Conservation (phyloP, 2,329 filamentous ascomycete genomes). For the Cladosporium colombiae region DNA sequence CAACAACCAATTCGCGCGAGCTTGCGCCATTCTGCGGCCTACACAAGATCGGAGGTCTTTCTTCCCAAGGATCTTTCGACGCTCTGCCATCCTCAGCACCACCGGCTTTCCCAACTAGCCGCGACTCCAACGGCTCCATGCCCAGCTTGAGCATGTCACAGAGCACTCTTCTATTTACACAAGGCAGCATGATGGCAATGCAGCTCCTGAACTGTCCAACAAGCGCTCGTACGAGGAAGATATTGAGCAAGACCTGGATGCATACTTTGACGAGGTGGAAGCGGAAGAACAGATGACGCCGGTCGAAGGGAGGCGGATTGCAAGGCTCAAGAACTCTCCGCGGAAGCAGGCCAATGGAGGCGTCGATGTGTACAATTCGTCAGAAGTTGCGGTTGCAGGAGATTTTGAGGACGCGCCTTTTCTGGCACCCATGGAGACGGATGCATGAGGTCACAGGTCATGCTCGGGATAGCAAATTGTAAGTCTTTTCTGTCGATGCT, state of each 20-base stretch:
- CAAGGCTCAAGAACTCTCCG: conserved; percentile 34
- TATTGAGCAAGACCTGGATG: conserved; percentile 39
- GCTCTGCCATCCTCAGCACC: conserved; percentile 31
- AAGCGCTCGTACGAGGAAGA: conserved; percentile 41
- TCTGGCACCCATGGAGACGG: conserved; percentile 35
- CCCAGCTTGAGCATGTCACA: conserved; percentile 38
- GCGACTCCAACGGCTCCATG: conserved; percentile 27
- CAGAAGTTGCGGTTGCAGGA: conserved; percentile 27
- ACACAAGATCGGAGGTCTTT: conserved; percentile 70
- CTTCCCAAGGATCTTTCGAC: conserved; percentile 52
- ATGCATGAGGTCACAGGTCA: neutral
- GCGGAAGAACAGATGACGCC: conserved; percentile 18
- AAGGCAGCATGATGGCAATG: conserved; percentile 38
- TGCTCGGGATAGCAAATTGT: neutral
- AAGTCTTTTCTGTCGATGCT: neutral
- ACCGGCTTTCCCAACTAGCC: conserved; percentile 21
- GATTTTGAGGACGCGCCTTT: conserved; percentile 74
- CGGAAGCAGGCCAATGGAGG: conserved; percentile 39
- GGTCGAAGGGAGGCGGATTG: conserved; percentile 25
- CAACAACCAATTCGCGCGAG: conserved; percentile 51
- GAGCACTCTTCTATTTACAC: conserved; percentile 42
- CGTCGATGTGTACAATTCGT: conserved; percentile 32
- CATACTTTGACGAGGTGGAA: conserved; percentile 34
- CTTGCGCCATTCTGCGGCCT: conserved; percentile 80
- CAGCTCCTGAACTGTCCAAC: conserved; percentile 22